Evolutionary conservation across 768 basidiomycete genomes (phyloP).

Genomic region (Serendipita indica): DNA sequence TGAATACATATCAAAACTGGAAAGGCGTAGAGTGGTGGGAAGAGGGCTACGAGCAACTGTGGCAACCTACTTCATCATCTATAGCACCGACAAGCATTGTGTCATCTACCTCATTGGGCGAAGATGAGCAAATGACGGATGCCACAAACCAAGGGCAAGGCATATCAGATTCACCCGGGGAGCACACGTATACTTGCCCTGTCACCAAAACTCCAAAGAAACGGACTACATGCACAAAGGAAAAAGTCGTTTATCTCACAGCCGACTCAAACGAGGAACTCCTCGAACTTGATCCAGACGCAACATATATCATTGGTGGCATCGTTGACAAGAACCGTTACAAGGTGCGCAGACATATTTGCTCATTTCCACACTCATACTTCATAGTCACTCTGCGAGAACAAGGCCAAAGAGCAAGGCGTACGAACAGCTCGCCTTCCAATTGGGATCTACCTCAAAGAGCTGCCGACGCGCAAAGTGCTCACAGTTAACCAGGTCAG

Average conservation of each 20-base stretch:
- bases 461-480: slow-evolving; percentile 82
- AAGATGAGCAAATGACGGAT: slow-evolving; percentile 14
- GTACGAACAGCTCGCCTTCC: slow-evolving; percentile 83
- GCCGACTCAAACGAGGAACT: slow-evolving; percentile 86
- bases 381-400: slow-evolving; percentile 61
- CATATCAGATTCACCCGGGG: slow-evolving; percentile 2
- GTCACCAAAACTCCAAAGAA: neutral
- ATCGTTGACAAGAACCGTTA: slow-evolving; percentile 93
- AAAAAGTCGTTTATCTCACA: slow-evolving; percentile 75
- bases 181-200: slow-evolving; percentile 10
- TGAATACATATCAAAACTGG: slow-evolving; percentile 67
- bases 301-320: slow-evolving; percentile 91
- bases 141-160: neutral
- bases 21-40: slow-evolving; percentile 69
- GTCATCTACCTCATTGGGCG: neutral
- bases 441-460: slow-evolving; percentile 78
- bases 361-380: slow-evolving; percentile 15
- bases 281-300: slow-evolving; percentile 61
- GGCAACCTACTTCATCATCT: too few species aligned
- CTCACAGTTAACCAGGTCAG: slow-evolving; percentile 85
- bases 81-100: neutral
- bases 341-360: slow-evolving; percentile 42
- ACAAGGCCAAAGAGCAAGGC: slow-evolving; percentile 62
- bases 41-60: slow-evolving; percentile 55
- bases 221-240: slow-evolving; percentile 21